phyloP scores from a whole-genome alignment of 31 red algal genomes.

The Odonthalia washingtoniensis region DNA sequence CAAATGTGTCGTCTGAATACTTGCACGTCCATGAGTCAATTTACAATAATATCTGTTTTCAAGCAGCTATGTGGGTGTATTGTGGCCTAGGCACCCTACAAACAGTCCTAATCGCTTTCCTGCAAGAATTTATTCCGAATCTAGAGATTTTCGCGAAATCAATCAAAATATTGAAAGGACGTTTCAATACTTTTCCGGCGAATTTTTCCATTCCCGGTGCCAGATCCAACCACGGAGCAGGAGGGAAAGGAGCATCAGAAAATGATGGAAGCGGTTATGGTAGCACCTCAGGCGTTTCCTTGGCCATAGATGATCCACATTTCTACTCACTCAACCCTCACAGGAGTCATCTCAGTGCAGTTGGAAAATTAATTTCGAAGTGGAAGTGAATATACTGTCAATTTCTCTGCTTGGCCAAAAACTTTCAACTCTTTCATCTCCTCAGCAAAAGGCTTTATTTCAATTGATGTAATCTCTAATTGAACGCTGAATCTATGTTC shows the following conservation, averaged over 20 bases:
- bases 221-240: too few species aligned
- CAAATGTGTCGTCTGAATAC: too few species aligned
- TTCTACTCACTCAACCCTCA: too few species aligned
- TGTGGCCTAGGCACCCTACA: conserved; percentile 46
- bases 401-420: conserved; percentile 73
- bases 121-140: conserved; percentile 39
- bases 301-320: too few species aligned
- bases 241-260: too few species aligned
- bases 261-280: too few species aligned
- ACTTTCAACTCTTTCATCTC: conserved; percentile 49
- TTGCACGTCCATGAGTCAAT: conserved; percentile 53
- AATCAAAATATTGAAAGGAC: too few species aligned
- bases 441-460: conserved; percentile 65
- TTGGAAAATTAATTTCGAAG: conserved; percentile 45
- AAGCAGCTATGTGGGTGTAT: conserved; percentile 46
- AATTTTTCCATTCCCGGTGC: too few species aligned
- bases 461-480: conserved; percentile 68
- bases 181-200: too few species aligned
- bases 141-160: conserved; percentile 68
- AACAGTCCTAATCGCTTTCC: background rate
- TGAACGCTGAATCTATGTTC: conserved; percentile 28
- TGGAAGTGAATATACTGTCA: conserved; percentile 68
- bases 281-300: too few species aligned
- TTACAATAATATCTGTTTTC: conserved; percentile 54
- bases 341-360: too few species aligned